These are phyloP conservation scores for Sporisorium iseilematis-ciliati DNA, from an alignment of 1,284 basidiomycete genomes.

Conservation along the genomic window DNA sequence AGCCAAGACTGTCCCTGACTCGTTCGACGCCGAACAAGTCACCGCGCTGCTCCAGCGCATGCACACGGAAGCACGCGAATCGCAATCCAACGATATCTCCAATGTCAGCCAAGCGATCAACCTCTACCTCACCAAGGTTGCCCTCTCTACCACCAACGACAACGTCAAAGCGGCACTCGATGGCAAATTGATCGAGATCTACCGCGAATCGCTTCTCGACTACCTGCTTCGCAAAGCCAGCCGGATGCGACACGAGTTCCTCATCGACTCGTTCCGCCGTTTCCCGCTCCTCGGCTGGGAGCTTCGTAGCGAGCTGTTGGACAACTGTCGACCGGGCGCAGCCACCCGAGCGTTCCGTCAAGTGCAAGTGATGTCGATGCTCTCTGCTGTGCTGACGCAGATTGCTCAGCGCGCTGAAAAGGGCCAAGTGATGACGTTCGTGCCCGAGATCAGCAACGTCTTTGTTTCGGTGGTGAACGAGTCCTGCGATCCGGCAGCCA, in stretches of 20 bases:
- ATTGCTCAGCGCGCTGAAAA: constrained; percentile 70
- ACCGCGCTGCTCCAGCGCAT: constrained; percentile 76
- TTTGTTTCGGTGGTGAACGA: constrained; percentile 75
- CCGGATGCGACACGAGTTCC: constrained; percentile 79
- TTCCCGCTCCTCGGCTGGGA: constrained; percentile 79
- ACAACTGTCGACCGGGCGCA: constrained; percentile 68
- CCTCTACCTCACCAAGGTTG: constrained; percentile 76
- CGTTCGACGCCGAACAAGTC: constrained; percentile 72
- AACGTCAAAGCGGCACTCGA: constrained; percentile 24
- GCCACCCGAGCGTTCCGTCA: constrained; percentile 58
- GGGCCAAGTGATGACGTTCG: constrained; percentile 73
- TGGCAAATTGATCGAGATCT: constrained; percentile 73
- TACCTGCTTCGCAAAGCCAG: constrained; percentile 86
- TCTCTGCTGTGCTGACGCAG: constrained; percentile 78
- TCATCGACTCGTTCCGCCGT: constrained; percentile 82
- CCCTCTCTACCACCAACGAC: constrained; percentile 22
- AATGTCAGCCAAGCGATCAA: constrained; percentile 77
- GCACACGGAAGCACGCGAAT: constrained; percentile 80
- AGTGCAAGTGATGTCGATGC: constrained; percentile 79
- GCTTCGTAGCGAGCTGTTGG: constrained; percentile 76
- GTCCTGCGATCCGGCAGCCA: constrained; percentile 72
- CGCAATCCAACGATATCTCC: constrained; percentile 76
- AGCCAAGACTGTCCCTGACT: constrained; percentile 78
- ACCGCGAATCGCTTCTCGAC: constrained; percentile 80
- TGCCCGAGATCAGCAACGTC: constrained; percentile 73